Base-by-base conservation (phyloP, 352 stramenopile species). In the Pythium pectinolyticum region DNA sequence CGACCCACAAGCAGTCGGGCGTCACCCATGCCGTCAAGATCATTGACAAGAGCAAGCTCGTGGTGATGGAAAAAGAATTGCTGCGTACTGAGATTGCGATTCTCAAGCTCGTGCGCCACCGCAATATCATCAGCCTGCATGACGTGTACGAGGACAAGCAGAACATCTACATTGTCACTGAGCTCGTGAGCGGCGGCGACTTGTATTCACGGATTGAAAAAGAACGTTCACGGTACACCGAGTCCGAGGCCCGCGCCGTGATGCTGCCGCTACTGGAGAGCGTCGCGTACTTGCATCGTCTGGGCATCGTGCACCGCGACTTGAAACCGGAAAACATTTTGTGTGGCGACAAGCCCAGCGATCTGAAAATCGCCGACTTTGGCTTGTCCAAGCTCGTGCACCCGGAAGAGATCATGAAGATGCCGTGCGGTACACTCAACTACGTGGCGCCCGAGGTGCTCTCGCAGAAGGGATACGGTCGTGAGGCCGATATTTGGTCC, bases 161-260 rank as follows among this genome's bases (percentile, higher is more conserved):
- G 69, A 78, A 94, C 66, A 97, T 99, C 63, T 99, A 98, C 79
- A 94, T 99, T 46, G 96, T 99, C 28, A 98, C 98, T 72, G 97
- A 99, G 72, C 81, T 99, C 0, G 80, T 99, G 2, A 76, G 78
- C 9, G 97, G 96, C n/a, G 96, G 97, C 17, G 96, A 99, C 66
- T 71, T 99, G 7, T 99, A 99, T 75, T 97, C 98, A 74, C 84
- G 90, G 5, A 99, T 99, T 63, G 92, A 66, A 40, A 66, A 98
- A 0, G 84, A 89, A 2, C 74, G 86, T 4, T 80, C 81, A 27
- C 66, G 85, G 45, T 96, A 97, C 61, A 96, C 86, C 2, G 92
- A 98, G 71, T 74, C 83, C 3, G 88, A 98, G 55, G 92, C 92
- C 7, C 84, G 87, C 8, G 77, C 82, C 11, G 83, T 97, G 27